A percentile compares a stretch with the other conserved stretches of the same genome.
phyloP scores from a whole-genome alignment of 345 rosid genomes.

The Dovyalis caffra region DNA sequence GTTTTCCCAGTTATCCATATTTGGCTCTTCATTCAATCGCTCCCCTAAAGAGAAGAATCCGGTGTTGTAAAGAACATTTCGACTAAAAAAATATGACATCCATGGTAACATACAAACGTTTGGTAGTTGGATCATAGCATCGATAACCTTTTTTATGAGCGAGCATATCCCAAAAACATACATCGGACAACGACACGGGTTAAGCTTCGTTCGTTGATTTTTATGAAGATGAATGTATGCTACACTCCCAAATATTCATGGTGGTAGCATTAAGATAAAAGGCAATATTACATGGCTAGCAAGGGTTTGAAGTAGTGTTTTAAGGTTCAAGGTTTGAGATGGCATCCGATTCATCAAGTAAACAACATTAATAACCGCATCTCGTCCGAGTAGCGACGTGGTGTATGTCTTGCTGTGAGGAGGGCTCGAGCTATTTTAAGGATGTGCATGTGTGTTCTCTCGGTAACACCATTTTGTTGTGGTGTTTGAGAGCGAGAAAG shows the following conservation, averaged over 20 bases:
- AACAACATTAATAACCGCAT: background rate
- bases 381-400: background rate
- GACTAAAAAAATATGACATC: no score
- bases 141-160: conserved; percentile 4
- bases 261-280: no score
- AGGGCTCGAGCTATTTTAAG: background rate
- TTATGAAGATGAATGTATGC: conserved; percentile 3
- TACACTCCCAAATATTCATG: background rate
- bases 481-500: no score
- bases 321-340: background rate
- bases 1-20: no score
- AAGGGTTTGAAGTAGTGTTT: background rate
- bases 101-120: background rate
- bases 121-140: background rate
- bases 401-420: background rate
- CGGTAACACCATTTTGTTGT: no score
- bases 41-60: no score
- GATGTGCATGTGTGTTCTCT: background rate
- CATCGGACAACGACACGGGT: background rate
- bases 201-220: background rate
- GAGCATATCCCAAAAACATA: background rate
- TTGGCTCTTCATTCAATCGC: no score
- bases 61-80: no score
- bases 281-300: no score
- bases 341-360: conserved; percentile 6